Conservation (phyloP, 2,329 filamentous ascomycete genomes). For the Boeremia lycopersici region DNA sequence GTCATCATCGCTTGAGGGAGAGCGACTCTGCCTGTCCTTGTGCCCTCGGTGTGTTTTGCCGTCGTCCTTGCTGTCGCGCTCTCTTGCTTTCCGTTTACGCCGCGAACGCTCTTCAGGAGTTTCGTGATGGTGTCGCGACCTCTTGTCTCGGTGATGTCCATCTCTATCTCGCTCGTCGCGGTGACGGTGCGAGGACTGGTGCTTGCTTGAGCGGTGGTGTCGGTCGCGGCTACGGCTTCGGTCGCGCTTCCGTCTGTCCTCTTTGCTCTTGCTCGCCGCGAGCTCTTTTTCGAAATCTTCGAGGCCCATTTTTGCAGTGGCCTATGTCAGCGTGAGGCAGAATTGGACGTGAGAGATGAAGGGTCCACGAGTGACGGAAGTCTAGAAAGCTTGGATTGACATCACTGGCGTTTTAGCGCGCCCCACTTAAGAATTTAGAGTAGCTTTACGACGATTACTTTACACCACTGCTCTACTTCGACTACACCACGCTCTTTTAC, state of each 20-base stretch:
- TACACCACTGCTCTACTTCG: constrained; percentile 1
- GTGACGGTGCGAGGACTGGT: constrained; percentile 51
- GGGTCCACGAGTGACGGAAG: not conserved
- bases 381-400: constrained; percentile 24
- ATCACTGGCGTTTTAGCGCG: constrained; percentile 33
- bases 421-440: constrained; percentile 45
- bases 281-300: constrained; percentile 81
- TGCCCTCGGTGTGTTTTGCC: constrained; percentile 45
- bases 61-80: constrained; percentile 48
- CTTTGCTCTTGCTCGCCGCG: constrained; percentile 66
- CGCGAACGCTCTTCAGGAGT: constrained; percentile 47
- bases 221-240: constrained; percentile 51
- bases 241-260: constrained; percentile 54
- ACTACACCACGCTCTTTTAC: constrained; percentile 17
- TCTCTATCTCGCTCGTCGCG: constrained; percentile 57
- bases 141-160: constrained; percentile 65
- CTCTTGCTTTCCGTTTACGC: constrained; percentile 50
- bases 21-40: constrained; percentile 31
- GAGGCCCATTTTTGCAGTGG: constrained; percentile 58
- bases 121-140: constrained; percentile 62
- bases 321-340: not conserved
- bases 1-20: constrained; percentile 44
- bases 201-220: constrained; percentile 46
- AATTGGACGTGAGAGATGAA: constrained; percentile 58
- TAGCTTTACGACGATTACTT: constrained; percentile 3